Conservation (phyloP, 305 asterid species). For the Fraxinus albicans region DNA sequence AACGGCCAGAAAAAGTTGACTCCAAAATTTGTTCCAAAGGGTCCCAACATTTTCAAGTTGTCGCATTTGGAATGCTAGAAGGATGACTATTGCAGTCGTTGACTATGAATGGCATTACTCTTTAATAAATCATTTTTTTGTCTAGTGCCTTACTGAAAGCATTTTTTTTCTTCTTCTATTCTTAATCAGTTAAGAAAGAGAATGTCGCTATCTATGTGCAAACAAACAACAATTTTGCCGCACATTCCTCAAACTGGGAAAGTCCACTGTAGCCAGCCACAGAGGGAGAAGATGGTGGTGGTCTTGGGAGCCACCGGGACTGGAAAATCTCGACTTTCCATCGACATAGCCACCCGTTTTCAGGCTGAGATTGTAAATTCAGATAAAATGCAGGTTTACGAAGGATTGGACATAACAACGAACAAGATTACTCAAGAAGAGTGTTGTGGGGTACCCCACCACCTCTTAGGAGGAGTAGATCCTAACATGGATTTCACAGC, state of each 20-base stretch:
- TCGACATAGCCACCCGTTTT: slow-evolving; percentile 68
- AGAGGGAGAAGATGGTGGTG: slow-evolving; percentile 70
- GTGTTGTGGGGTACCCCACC: slow-evolving; percentile 40
- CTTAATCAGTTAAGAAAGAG: slow-evolving; percentile 29
- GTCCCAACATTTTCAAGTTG: slow-evolving; percentile 1
- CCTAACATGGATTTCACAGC: slow-evolving; percentile 74
- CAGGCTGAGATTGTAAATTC: slow-evolving; percentile 76
- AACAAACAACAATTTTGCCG: slow-evolving; percentile 33
- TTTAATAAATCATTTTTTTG: not conserved
- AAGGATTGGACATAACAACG: slow-evolving; percentile 38
- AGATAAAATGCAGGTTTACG: slow-evolving; percentile 45
- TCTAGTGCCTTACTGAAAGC: not conserved
- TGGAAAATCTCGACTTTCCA: slow-evolving; percentile 83
- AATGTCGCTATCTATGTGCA: slow-evolving; percentile 35
- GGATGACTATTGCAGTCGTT: too few species aligned
- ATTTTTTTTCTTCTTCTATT: not conserved
- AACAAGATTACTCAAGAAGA: slow-evolving; percentile 47
- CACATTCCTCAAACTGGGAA: slow-evolving; percentile 29
- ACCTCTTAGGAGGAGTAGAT: slow-evolving; percentile 53
- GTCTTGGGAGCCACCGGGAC: slow-evolving; percentile 93
- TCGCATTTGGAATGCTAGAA: not conserved
- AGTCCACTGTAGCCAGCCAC: slow-evolving; percentile 30
- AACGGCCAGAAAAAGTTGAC: not conserved
- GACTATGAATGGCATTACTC: too few species aligned
- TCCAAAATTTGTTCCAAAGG: not conserved